Evolutionary conservation across 495 filamentous ascomycete species (phyloP), one percentile per base, ranked within the genome.

Genomic region (Neurospora sp.): DNA sequence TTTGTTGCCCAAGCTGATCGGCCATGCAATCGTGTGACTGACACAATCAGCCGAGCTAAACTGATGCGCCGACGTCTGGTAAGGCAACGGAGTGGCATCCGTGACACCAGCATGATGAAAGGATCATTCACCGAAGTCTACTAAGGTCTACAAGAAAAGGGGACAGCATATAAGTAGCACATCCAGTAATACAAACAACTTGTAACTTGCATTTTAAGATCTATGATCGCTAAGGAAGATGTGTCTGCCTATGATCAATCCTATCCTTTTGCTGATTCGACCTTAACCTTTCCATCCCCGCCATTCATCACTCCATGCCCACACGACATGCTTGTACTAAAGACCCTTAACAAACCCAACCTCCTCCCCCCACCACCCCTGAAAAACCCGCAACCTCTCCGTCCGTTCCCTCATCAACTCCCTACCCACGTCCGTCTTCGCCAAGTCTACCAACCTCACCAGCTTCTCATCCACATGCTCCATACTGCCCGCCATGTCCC

Each of bases 391-490:
- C 75, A 95, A 78, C 75, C 92, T 83, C 80, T 88, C 85, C 37
- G 90, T 92, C 73, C 92, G 83, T 76, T 86, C 85, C 69, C 76
- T 81, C 16, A 92, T 92, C 83, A 96, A 85, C 73, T 81, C 78
- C 79, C 85, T 87, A 35, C 94, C 94, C 1, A 88, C 87, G 20
- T 80, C 82, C 7, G 94, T 97, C 87, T 94, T 96, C 91, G 96
- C 96, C 89, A 94, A 90, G 22, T 81, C 85, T 80, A 91, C 89
- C 40, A 97, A 75, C 79, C 81, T 87, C 74, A 90, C 82, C 77
- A 97, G 78, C 83, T 97, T 97, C 70, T 96, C 93, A 40, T 86
- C 87, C 76, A 96, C 91, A 83, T 97, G 93, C 61, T 86, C 83
- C 77, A 96, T 88, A 3, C 88, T 84, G 41, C 86, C 88, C 1